Percentiles rank a stretch among this genome's conserved stretches.
Conservation (phyloP, 169 alveolate genomes). For the Eimeria acervulina region DNA sequence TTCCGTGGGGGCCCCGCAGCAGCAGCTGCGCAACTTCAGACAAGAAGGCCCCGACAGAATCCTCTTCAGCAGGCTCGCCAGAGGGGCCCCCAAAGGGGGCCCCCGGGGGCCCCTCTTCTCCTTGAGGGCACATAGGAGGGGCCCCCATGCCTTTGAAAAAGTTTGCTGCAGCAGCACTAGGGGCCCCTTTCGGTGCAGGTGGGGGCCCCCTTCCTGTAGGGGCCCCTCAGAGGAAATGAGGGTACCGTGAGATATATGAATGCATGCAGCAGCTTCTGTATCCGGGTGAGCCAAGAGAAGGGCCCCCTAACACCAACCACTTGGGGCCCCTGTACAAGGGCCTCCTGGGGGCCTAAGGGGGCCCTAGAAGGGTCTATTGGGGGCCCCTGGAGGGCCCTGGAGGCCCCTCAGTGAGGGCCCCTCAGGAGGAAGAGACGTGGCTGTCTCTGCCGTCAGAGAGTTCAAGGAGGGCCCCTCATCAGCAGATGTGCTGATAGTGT, state of each 20-base stretch:
- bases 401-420: conserved; percentile 33
- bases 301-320: too few species aligned
- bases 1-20: conserved; percentile 58
- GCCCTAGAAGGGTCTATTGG: not conserved
- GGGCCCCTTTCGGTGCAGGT: not conserved
- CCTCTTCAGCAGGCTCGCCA: not conserved
- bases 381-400: conserved; percentile 4
- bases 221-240: not conserved
- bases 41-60: conserved; percentile 24
- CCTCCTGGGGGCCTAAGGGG: not conserved
- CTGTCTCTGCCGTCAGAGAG: not conserved
- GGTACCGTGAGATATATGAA: not conserved
- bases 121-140: not conserved
- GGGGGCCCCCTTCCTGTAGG: not conserved
- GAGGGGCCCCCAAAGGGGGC: conserved; percentile 46
- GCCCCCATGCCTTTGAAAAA: conserved; percentile 10
- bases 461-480: not conserved
- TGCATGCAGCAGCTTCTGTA: not conserved
- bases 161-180: not conserved
- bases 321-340: not conserved
- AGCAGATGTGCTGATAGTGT: not conserved
- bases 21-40: conserved; percentile 43
- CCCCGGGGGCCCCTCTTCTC: conserved; percentile 35
- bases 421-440: not conserved
- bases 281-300: too few species aligned